Evolutionary conservation across 1,284 basidiomycete genomes (phyloP).

Genomic region (Omphalotus olearius): DNA sequence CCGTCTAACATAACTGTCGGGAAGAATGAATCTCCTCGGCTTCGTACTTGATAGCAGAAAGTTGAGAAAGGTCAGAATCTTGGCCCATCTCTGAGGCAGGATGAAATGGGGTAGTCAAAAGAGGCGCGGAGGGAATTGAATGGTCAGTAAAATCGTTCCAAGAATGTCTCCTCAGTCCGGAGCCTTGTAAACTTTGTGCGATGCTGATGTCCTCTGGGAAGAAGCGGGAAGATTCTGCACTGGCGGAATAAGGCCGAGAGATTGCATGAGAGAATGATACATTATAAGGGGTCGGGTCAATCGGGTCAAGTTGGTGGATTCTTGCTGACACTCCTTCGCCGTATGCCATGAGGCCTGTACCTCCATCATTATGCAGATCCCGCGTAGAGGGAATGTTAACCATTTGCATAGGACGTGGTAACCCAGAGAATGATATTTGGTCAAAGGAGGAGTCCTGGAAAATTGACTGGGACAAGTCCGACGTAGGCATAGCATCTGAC

Average conservation of each 20-base stretch:
- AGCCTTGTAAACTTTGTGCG: constrained; percentile 9
- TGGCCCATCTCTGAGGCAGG: neutral
- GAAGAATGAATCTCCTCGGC: too few species aligned
- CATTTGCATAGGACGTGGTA: neutral
- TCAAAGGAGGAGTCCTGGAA: neutral
- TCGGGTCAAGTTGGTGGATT: neutral
- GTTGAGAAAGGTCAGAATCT: too few species aligned
- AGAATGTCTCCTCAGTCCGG: constrained; percentile 2
- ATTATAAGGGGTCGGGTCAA: neutral
- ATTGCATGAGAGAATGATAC: neutral
- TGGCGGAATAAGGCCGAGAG: constrained; percentile 4
- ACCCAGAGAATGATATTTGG: neutral
- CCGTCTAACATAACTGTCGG: too few species aligned
- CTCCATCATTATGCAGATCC: neutral
- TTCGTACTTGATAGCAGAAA: too few species aligned
- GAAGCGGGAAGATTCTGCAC: neutral
- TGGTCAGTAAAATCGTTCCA: constrained; percentile 1
- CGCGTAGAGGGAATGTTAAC: neutral
- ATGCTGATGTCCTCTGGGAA: constrained; percentile 10
- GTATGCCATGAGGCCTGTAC: neutral
- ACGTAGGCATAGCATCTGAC: neutral
- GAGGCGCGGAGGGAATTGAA: neutral
- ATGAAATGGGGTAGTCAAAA: constrained; percentile 1
- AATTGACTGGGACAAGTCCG: neutral
- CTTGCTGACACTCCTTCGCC: neutral